phyloP scores from a whole-genome alignment of 768 basidiomycete genomes.

The Tylopilus felleus region DNA sequence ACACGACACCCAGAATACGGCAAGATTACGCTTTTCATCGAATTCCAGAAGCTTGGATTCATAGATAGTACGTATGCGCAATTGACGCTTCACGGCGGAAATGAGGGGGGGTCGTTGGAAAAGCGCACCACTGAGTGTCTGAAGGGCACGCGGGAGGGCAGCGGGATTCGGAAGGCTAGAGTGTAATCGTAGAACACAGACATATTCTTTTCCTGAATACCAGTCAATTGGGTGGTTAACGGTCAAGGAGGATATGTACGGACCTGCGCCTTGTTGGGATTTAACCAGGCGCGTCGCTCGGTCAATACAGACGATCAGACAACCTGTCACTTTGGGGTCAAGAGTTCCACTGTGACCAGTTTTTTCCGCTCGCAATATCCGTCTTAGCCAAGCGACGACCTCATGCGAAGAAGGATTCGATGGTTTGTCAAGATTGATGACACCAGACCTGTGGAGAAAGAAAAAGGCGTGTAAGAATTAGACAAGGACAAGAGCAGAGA shows the following conservation, averaged over 20 bases:
- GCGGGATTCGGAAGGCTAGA: conserved; percentile 76
- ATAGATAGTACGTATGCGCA: conserved; percentile 96
- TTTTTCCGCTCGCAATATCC: conserved; percentile 96
- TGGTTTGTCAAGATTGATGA: conserved; percentile 99
- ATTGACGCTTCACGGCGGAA: conserved; percentile 97
- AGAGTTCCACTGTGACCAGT: conserved; percentile 98
- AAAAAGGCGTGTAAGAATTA: neutral
- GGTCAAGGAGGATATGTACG: conserved; percentile 21
- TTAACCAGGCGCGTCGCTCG: conserved; percentile 97
- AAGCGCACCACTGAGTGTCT: conserved; percentile 95
- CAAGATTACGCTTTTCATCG: conserved; percentile 94
- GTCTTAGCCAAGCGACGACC: conserved; percentile 97
- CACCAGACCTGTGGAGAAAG: conserved; percentile 70
- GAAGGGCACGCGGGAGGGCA: conserved; percentile 86
- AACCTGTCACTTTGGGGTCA: conserved; percentile 98
- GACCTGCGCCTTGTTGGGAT: conserved; percentile 96
- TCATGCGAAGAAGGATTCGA: conserved; percentile 99
- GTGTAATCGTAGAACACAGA: conserved; percentile 93
- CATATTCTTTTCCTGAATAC: conserved; percentile 88
- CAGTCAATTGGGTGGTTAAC: conserved; percentile 1
- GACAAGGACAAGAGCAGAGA: neutral
- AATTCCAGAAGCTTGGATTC: conserved; percentile 95
- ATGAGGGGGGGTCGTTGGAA: conserved; percentile 99
- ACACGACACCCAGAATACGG: conserved; percentile 98
- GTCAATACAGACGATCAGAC: conserved; percentile 98